A percentile compares a stretch with the other conserved stretches of the same genome.
Evolutionary conservation across 805 yeast genomes (phyloP).

Genomic region (Spathaspora sp.): DNA sequence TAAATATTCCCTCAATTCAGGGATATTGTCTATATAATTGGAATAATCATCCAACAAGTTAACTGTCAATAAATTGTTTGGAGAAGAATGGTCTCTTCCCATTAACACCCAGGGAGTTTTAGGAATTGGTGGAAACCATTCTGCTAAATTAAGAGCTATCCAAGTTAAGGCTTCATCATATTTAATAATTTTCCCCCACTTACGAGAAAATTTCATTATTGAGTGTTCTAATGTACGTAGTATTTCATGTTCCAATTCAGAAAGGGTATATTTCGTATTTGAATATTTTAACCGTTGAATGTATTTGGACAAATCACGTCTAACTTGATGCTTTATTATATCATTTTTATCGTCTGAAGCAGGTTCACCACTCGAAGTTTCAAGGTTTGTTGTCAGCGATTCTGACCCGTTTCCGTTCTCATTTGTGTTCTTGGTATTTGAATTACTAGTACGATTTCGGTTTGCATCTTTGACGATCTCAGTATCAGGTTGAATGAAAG

Average conservation of each 20-base stretch:
- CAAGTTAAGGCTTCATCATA: constrained; percentile 83
- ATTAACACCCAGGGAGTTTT: constrained; percentile 51
- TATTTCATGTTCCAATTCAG: constrained; percentile 48
- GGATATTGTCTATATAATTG: constrained; percentile 31
- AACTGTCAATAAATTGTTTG: constrained; percentile 23
- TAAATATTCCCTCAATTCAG: constrained; percentile 19
- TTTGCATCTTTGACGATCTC: constrained; percentile 13
- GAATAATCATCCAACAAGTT: constrained; percentile 36
- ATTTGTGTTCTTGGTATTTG: background rate
- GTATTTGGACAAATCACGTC: constrained; percentile 59
- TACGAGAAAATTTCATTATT: constrained; percentile 57
- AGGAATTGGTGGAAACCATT: constrained; percentile 75
- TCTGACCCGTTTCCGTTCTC: background rate
- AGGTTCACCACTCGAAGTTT: background rate
- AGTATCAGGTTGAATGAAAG: constrained; percentile 64
- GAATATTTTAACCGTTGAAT: constrained; percentile 43
- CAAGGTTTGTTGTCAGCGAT: background rate
- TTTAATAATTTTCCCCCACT: constrained; percentile 76
- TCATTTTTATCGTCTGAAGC: constrained; percentile 13
- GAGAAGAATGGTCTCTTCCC: constrained; percentile 44
- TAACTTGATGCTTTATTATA: constrained; percentile 33
- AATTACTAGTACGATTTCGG: background rate
- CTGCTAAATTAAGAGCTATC: constrained; percentile 85
- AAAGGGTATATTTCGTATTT: constrained; percentile 17
- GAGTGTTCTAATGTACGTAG: constrained; percentile 56